phyloP scores from a whole-genome alignment of 768 basidiomycete species.

The Mycena latifolia region DNA sequence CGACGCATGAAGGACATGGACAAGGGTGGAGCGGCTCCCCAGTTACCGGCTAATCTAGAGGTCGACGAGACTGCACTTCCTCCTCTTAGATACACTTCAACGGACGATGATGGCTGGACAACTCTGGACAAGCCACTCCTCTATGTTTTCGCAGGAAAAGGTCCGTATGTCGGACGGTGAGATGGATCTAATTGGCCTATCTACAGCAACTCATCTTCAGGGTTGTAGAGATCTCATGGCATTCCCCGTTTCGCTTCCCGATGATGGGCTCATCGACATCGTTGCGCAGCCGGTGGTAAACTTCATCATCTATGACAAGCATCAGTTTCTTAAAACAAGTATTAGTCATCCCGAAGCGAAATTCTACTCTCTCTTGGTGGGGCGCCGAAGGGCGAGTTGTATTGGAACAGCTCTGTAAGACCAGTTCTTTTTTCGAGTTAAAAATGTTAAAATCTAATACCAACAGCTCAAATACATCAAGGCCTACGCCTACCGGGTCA shows the following conservation, averaged over 20 bases:
- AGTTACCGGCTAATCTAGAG: conserved; percentile 26
- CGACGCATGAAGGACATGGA: conserved; percentile 45
- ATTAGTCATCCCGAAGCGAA: conserved; percentile 62
- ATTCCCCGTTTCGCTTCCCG: conserved; percentile 84
- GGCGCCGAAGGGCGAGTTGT: conserved; percentile 65
- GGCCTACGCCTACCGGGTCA: conserved; percentile 79
- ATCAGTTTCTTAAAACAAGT: background rate
- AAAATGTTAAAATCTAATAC: conserved; percentile 1
- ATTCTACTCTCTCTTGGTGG: conserved; percentile 69
- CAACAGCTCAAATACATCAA: conserved; percentile 80
- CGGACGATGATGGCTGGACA: conserved; percentile 75
- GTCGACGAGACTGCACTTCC: conserved; percentile 51
- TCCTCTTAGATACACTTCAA: conserved; percentile 55
- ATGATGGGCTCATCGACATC: conserved; percentile 85
- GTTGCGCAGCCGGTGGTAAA: conserved; percentile 73
- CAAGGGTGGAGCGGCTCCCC: conserved; percentile 17
- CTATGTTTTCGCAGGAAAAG: conserved; percentile 83
- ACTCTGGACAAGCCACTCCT: conserved; percentile 75
- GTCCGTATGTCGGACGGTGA: conserved; percentile 79
- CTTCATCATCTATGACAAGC: background rate
- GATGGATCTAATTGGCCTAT: conserved; percentile 17
- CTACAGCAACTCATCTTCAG: background rate
- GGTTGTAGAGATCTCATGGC: conserved; percentile 51
- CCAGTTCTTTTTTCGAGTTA: conserved; percentile 10
- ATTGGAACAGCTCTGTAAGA: conserved; percentile 72